Base-by-base conservation (phyloP, 768 basidiomycete species). In the Termitomyces sp. region DNA sequence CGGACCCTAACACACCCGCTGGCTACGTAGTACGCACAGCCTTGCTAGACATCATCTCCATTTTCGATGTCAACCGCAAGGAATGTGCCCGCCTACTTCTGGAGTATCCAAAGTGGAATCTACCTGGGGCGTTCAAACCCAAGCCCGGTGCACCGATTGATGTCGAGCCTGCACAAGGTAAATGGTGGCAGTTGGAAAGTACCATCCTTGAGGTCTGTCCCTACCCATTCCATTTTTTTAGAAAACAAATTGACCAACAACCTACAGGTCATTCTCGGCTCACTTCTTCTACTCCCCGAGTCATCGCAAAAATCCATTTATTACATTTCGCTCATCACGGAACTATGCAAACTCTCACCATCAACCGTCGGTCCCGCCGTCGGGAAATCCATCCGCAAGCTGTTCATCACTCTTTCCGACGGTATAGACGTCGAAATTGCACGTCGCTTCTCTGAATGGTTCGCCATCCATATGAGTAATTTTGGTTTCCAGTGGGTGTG, bases 401-500 rank as follows among this genome's bases (percentile, higher is more conserved):
- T 98, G 7, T 99, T 95, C 65, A 75, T 74, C 14, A 71, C 81
- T 9, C 78, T 98, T n/a, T 85, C 88, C 0, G 89, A 92, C 39
- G 94, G 92, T 0, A 76, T 98, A 32, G 96, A 98, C 61, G 84
- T 91, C 8, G 95, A 96, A 60, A 76, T 92, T 52, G 79, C 87
- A 1, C 82, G 88, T 48, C 79, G 93, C 32, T 91, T 95, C 58
- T 86, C 91, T 0, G 95, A 98, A 60, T 99, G 97, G 97, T 97
- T 98, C 65, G 82, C 93, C 2, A 80, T 91, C 2, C 97, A 99
- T 67, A 89, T 99, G 87, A 95, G 93, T 63, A 99, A 99, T 73
- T 99, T 98, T 70, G 89, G 87, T 27, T 99, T 98, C 74, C 87
- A 89, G 65, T 98, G 97, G 97, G 93, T 97, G 14, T 99, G 97